phyloP scores from a whole-genome alignment of 2,329 filamentous ascomycete species.

The Calonectria pauciramosa region DNA sequence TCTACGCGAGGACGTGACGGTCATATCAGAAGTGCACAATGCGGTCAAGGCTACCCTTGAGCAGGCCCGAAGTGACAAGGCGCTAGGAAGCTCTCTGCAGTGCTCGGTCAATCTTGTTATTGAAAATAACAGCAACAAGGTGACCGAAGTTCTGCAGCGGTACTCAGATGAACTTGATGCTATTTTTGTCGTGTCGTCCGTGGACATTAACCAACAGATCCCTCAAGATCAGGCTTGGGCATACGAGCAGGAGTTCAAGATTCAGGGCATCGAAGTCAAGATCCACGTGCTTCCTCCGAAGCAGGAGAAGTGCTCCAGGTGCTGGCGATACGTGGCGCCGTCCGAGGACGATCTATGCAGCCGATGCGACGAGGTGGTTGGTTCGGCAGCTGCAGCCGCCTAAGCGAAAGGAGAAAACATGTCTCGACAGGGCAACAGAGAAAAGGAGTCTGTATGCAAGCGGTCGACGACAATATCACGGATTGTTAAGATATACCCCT shows the following conservation, averaged over 20 bases:
- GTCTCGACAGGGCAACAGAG: background rate
- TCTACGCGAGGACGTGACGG: constrained; percentile 59
- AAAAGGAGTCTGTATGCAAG: constrained; percentile 1
- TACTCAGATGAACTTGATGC: constrained; percentile 67
- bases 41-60: constrained; percentile 85
- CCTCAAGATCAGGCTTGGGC: constrained; percentile 54
- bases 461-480: background rate
- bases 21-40: constrained; percentile 69
- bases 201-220: constrained; percentile 60
- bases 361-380: constrained; percentile 78
- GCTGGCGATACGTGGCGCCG: constrained; percentile 89
- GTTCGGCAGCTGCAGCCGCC: constrained; percentile 28
- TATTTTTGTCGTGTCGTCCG: constrained; percentile 79
- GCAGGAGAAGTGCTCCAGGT: constrained; percentile 83
- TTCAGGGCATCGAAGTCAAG: constrained; percentile 52
- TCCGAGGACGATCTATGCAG: constrained; percentile 76
- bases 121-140: constrained; percentile 49
- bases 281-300: constrained; percentile 64
- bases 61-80: constrained; percentile 76
- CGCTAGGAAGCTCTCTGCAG: constrained; percentile 85
- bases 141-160: constrained; percentile 52
- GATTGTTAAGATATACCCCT: constrained; percentile 17
- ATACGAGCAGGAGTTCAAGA: constrained; percentile 59
- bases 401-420: constrained; percentile 19
- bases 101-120: constrained; percentile 74